Evolutionary conservation across 768 basidiomycete genomes (phyloP).

Genomic region (Mycena alexandri): DNA sequence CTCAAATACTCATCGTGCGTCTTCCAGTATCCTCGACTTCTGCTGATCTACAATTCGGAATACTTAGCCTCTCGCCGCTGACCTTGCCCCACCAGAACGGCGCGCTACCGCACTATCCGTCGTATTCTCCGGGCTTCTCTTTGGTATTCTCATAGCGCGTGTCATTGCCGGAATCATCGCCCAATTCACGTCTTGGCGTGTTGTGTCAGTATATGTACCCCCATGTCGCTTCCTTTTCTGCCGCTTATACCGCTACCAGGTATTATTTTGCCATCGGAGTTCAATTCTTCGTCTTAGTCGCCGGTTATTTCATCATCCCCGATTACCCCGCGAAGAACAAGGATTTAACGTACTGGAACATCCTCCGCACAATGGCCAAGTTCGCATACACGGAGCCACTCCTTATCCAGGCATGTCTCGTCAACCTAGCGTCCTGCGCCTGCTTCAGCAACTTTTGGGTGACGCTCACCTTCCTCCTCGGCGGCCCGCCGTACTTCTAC

Average conservation of each 20-base stretch:
- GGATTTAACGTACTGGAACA: conserved; percentile 69
- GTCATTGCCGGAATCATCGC: conserved; percentile 83
- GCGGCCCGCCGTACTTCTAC: conserved; percentile 67
- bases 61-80: conserved; percentile 70
- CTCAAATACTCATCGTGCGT: conserved; percentile 77
- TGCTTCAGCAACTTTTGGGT: conserved; percentile 62
- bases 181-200: conserved; percentile 77
- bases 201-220: conserved; percentile 52
- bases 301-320: conserved; percentile 77
- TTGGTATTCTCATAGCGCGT: conserved; percentile 81
- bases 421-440: conserved; percentile 60
- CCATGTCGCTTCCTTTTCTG: too few relatives aligned
- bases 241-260: background rate
- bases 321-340: conserved; percentile 86
- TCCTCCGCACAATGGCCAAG: conserved; percentile 69
- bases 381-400: conserved; percentile 70
- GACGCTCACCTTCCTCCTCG: conserved; percentile 71
- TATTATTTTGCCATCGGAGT: conserved; percentile 85
- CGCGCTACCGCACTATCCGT: conserved; percentile 84
- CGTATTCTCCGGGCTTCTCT: conserved; percentile 73
- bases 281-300: conserved; percentile 68
- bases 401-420: conserved; percentile 63
- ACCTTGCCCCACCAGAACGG: conserved; percentile 80
- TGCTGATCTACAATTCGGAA: background rate
- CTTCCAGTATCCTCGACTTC: background rate